Base-by-base conservation (phyloP, 345 rosid genomes). In the Microcos paniculata region DNA sequence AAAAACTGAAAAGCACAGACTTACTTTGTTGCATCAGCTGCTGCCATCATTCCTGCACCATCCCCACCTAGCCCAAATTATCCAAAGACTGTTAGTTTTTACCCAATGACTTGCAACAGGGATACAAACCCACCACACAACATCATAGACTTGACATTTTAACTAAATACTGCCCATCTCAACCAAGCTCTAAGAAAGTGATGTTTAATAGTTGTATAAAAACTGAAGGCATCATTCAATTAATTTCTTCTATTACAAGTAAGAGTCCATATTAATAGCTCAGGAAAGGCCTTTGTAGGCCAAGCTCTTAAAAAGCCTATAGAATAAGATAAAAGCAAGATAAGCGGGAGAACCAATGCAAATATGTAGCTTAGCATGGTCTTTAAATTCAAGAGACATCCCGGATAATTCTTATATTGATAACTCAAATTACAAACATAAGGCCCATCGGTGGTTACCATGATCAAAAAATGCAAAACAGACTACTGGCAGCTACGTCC, bases 21-120 rank as follows among this genome's bases (percentile, higher is more conserved):
- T 68, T 68, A 68, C 72, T 68, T 68, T 68, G 72, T 68, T 30
- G 42, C 42, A 48, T 46, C 72, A 68, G 72, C 24, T 18, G 57
- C 58, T 8, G 57, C 42, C 8, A 12, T 5, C 72, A 28, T 28
- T 48, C 72, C 72, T 9, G 58, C 43, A 28, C 26, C 58, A 48
- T 69, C 72, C 40, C 72, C 57, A 28, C 38, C 71, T 66, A 66
- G 24, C 53, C 24, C 72, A 68, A 46, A 68, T 48, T 68, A 68
- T 68, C 72, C 40, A 68, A 13, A 48, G 15, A 48, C 24, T 4
- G 52, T 69, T 23, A 69, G 71, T 67, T 67, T 67, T 56, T 15
- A 23, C 23, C 23, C 61, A 46, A 46, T 46, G 71, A 46, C 23
- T 67, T 45, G 59, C 55, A 16, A 56, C 31, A 71, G n/a, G 28